Base-by-base conservation (phyloP, 163 green algal species). In the Prototheca cutis region DNA sequence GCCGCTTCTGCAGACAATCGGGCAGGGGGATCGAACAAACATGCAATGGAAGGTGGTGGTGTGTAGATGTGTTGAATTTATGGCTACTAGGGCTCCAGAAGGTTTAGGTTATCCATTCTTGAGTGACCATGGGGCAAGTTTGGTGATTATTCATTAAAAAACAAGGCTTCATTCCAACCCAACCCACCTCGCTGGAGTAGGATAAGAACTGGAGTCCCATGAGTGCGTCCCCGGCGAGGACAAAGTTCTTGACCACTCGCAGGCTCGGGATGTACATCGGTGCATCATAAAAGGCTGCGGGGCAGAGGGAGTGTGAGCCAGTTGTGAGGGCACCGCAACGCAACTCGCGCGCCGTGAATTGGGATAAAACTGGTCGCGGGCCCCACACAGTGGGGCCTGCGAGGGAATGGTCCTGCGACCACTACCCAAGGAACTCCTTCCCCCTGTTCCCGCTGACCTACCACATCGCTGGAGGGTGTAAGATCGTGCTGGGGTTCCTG, bases 231-330 rank as follows among this genome's bases (percentile, higher is more conserved):
- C 82, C 80, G 25, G 90, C 53, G 51, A 95, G 69, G 42, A 95
- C 62, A 61, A 85, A 96, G 62, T 87, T 90, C 69, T 96, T 96
- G 31, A 96, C 75, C 19, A 84, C 57, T 23, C 69, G 63, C 40
- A 95, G 36, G 8, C 61, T 63, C 15, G 67, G 76, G 40, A 84
- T 61, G 34, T 90, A 70, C 10, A 83, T 55, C 21, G 79, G 87
- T 28, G 76, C 75, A 60, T 95, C 87, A 55, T 82, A 87, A 61
- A 96, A 96, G 33, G 84, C 83, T 64, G 55, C 70, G 29, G 48
- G 45, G 30, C 33, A 40, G 48, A 48, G 56, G 45, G 47, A 23
- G 28, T 8, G 36, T 8, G 10, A 13, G 13, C 13, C 13, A 45
- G 36, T 45, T 45, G 36, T 45, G 36, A n/a, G n/a, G n/a, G n/a